Percentiles rank a stretch among this genome's conserved stretches.
phyloP scores from a whole-genome alignment of 176 grass and related monocot genomes.

The Oryza glumipatula region DNA sequence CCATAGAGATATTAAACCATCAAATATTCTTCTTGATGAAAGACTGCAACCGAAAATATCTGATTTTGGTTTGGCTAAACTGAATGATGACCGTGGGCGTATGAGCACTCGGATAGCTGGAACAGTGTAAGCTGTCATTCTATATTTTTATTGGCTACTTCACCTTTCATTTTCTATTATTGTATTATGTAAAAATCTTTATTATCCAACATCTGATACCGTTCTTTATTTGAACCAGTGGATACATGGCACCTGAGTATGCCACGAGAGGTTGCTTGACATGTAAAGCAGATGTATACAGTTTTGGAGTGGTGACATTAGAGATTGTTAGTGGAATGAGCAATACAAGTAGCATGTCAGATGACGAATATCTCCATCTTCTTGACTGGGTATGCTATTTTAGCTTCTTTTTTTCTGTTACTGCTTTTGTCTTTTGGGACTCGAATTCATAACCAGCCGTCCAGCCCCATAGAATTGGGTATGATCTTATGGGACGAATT shows the following conservation, averaged over 20 bases:
- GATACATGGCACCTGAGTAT: slow-evolving; percentile 97
- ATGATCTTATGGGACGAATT: not conserved
- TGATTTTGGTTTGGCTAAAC: slow-evolving; percentile 89
- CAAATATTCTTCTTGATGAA: slow-evolving; percentile 89
- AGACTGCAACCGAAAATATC: slow-evolving; percentile 87
- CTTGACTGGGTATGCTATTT: slow-evolving; percentile 78
- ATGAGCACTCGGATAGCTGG: slow-evolving; percentile 84
- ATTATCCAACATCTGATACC: not conserved
- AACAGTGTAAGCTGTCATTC: slow-evolving; percentile 74
- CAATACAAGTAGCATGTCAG: slow-evolving; percentile 63
- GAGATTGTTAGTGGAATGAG: slow-evolving; percentile 81
- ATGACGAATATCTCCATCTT: slow-evolving; percentile 77
- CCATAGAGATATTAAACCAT: slow-evolving; percentile 90
- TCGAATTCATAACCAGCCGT: not conserved
- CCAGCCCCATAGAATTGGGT: not conserved
- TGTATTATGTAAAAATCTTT: not conserved
- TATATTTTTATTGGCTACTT: slow-evolving; percentile 11
- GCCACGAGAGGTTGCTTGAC: slow-evolving; percentile 92
- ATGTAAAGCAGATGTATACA: slow-evolving; percentile 84
- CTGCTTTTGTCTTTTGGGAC: not conserved
- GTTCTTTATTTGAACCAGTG: slow-evolving; percentile 55
- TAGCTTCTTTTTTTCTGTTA: not conserved
- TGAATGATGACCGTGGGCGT: slow-evolving; percentile 71
- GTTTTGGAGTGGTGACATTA: slow-evolving; percentile 73
- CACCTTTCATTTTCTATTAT: slow-evolving; percentile 21